phyloP scores from a whole-genome alignment of 164 flowering plant species.

The Magnolia officinalis region DNA sequence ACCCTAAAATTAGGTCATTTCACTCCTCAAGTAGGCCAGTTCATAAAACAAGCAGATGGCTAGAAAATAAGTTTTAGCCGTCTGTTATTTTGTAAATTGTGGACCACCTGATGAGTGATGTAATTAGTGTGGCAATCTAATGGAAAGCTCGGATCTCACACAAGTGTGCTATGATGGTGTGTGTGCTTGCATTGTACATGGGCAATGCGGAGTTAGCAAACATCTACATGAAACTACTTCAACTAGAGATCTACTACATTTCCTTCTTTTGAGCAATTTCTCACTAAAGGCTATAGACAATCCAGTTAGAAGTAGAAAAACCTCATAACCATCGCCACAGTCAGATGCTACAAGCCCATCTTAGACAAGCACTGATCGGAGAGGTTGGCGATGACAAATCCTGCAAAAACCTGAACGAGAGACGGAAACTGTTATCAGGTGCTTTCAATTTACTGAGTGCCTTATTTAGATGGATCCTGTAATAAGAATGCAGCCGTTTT shows the following conservation, averaged over 20 bases:
- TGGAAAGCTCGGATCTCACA: neutral
- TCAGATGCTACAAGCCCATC: conserved; percentile 2
- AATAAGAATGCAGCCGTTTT: no score
- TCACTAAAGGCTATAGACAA: neutral
- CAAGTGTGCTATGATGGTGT: neutral
- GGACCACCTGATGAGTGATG: neutral
- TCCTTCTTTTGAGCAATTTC: neutral
- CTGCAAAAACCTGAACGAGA: conserved; percentile 53
- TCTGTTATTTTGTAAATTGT: neutral
- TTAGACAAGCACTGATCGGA: conserved; percentile 32
- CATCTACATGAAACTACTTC: neutral
- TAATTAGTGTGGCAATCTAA: neutral
- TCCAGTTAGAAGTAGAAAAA: no score
- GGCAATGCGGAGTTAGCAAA: neutral
- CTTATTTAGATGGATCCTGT: no score
- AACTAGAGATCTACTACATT: neutral
- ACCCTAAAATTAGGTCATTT: no score
- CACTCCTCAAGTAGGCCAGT: no score
- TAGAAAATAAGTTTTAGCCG: no score
- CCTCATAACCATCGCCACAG: neutral
- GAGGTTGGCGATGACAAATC: conserved; percentile 59
- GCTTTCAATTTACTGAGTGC: neutral
- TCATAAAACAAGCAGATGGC: no score
- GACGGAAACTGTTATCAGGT: neutral
- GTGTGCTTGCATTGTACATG: neutral